Percentiles rank a stretch among this genome's conserved stretches.
Evolutionary conservation across 2,329 filamentous ascomycete species (phyloP).

Genomic region (Whalleya microplaca): DNA sequence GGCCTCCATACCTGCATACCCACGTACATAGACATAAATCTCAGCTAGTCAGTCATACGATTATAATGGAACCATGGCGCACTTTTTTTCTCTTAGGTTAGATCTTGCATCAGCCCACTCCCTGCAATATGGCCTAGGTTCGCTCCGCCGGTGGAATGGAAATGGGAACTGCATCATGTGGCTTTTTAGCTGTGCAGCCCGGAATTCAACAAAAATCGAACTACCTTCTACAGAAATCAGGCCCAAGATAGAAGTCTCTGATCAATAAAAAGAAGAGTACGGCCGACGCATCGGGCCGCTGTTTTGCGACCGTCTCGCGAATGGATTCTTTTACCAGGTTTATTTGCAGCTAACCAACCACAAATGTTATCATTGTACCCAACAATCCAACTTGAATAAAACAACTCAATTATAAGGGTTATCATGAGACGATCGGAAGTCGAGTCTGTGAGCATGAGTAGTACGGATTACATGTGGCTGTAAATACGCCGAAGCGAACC

Average conservation of each 20-base stretch:
- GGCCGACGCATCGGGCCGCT: not conserved
- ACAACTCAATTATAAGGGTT: not conserved
- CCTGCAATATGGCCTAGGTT: not conserved
- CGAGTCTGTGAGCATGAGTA: not conserved
- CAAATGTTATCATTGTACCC: not conserved
- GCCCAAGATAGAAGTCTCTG: no score
- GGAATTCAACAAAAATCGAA: not conserved
- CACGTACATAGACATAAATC: no score
- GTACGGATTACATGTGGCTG: no score
- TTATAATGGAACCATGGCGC: not conserved
- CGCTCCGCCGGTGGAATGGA: slow-evolving; percentile 23
- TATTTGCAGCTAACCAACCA: not conserved
- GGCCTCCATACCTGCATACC: not conserved
- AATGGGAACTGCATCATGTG: slow-evolving; percentile 20
- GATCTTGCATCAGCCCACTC: slow-evolving; percentile 17
- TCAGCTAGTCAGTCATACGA: not conserved
- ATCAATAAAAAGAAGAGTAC: no score
- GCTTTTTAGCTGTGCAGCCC: not conserved
- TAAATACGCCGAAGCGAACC: not conserved
- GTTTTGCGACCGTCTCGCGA: no score
- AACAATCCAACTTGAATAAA: not conserved
- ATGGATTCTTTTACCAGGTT: not conserved
- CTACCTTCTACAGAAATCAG: no score
- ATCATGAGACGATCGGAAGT: not conserved
- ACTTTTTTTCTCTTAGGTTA: not conserved